Base-by-base conservation (phyloP, 169 alveolate genomes). In the Ichthyophthirius multifiliis region DNA sequence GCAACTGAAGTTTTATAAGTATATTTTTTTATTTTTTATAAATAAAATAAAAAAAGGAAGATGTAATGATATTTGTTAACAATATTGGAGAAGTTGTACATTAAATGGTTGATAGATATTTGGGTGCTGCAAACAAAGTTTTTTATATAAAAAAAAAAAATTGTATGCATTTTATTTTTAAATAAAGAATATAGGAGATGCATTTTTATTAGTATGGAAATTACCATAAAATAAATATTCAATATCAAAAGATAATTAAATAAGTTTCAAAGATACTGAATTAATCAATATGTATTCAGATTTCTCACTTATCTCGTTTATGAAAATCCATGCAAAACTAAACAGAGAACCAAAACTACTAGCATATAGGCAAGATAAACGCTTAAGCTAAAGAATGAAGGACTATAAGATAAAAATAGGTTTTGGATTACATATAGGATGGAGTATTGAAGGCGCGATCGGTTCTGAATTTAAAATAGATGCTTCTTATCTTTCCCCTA, bases 361-460 rank as follows among this genome's bases (percentile, higher is more conserved):
- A 74, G 80, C 35, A 80, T 81, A 80, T 85, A 46, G 90, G 39
- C 27, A 75, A 16, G 74, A 84, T 35, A 27, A 44, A 27, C 85
- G 82, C 18, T 73, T 90, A 1, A 75, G 71, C 43, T 71, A 81
- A n/a, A 79, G 90, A 39, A 30, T 90, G 65, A 85, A 91, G 31
- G 88, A 90, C 65, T 94, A 90, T 76, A 77, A 79, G 46, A 94
- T 93, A 6, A 92, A 88, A 76, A 85, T 94, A 85, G 96, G 97
- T 6, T 94, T 90, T 75, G 96, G 96, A 7, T 79, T 94, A 12
- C 96, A 94, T 77, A 87, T 91, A 20, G 97, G 97, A 4, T 92
- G 96, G 94, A 93, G 96, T 16, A 94, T 94, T 64, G 96, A 94
- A 86, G 96, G 97, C 20, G 96, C 96, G 0, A 92, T 94, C 7